Percentiles rank a stretch among this genome's conserved stretches.
phyloP scores from a whole-genome alignment of 495 filamentous ascomycete genomes.

The Neurospora sp. region DNA sequence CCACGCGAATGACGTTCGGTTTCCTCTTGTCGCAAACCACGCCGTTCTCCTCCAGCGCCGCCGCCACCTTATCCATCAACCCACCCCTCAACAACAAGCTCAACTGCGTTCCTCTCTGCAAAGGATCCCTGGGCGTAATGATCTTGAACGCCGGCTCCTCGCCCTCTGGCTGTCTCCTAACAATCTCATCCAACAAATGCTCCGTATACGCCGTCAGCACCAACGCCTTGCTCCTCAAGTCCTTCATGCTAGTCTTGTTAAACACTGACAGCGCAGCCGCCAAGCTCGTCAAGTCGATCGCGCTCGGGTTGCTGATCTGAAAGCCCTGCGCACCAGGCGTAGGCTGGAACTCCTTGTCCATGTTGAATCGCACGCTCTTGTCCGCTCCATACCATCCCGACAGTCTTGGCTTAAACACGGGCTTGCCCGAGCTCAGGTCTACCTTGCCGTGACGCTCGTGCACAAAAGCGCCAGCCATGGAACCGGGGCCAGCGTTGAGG shows the following conservation, averaged over 20 bases:
- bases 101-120: constrained; percentile 72
- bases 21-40: constrained; percentile 77
- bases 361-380: constrained; percentile 61
- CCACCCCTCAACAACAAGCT: constrained; percentile 58
- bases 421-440: constrained; percentile 20
- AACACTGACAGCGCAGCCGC: constrained; percentile 69
- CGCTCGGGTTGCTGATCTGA: constrained; percentile 55
- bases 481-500: constrained; percentile 78
- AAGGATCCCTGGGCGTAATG: constrained; percentile 68
- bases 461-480: constrained; percentile 75
- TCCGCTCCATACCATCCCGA: constrained; percentile 80
- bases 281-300: constrained; percentile 54
- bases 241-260: constrained; percentile 52
- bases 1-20: constrained; percentile 79
- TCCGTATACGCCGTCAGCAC: constrained; percentile 71
- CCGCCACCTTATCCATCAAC: constrained; percentile 57
- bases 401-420: constrained; percentile 36
- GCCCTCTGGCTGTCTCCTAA: constrained; percentile 16
- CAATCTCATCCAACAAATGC: constrained; percentile 42
- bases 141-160: constrained; percentile 49
- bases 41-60: constrained; percentile 51
- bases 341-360: constrained; percentile 67
- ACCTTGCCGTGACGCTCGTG: constrained; percentile 59
- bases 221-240: constrained; percentile 61
- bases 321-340: constrained; percentile 54